Evolutionary conservation across 768 basidiomycete genomes (phyloP).

Genomic region (Agrocybe praecox): DNA sequence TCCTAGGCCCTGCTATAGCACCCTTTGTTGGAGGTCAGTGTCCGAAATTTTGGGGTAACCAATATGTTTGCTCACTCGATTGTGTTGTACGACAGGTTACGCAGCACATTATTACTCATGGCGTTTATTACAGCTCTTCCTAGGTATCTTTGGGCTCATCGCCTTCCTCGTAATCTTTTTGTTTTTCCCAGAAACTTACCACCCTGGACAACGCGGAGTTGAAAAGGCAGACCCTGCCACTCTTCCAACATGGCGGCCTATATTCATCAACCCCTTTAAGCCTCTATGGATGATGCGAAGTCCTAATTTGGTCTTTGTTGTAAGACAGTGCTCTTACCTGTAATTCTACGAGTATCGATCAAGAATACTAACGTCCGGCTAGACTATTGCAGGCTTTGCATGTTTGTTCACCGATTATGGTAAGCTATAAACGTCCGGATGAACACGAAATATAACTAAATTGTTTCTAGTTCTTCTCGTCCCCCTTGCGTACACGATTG

Average conservation of each 20-base stretch:
- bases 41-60: neutral
- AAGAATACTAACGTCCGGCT: neutral
- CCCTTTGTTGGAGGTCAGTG: constrained; percentile 54
- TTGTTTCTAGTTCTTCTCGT: constrained; percentile 47
- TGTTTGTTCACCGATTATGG: constrained; percentile 43
- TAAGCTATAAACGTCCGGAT: constrained; percentile 19
- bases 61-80: neutral
- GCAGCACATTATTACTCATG: constrained; percentile 67
- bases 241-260: constrained; percentile 29
- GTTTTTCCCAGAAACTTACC: constrained; percentile 67
- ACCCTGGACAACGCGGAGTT: constrained; percentile 57
- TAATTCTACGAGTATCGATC: no score
- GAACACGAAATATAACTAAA: neutral
- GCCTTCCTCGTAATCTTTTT: constrained; percentile 41
- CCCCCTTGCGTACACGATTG: constrained; percentile 70
- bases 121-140: constrained; percentile 54
- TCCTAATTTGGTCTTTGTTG: constrained; percentile 59
- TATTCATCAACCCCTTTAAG: constrained; percentile 61
- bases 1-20: constrained; percentile 63
- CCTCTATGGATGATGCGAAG: constrained; percentile 55
- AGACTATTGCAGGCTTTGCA: constrained; percentile 33
- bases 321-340: no score
- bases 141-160: constrained; percentile 43
- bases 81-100: constrained; percentile 32
- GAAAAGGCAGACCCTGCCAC: constrained; percentile 40